Base-by-base conservation (phyloP, 306 rosid genomes). In the Vachellia pachyceras region DNA sequence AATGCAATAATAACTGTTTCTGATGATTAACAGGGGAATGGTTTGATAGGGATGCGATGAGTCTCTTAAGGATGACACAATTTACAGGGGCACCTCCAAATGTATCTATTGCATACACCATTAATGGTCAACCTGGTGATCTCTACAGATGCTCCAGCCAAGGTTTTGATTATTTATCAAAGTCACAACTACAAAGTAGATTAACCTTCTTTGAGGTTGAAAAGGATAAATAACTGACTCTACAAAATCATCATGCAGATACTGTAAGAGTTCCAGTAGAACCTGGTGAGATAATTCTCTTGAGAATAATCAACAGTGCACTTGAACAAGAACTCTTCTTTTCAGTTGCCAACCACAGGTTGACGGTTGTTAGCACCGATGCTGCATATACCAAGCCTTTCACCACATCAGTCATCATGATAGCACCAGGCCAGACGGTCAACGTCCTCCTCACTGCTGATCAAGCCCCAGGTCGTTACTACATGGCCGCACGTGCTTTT, bases 91-190 rank as follows among this genome's bases (percentile, higher is more conserved):
- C 86, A n/a, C 65, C 93, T 61, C 97, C 98, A 10, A 90, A 90
- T 75, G 84, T 75, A 22, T 95, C 99, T 46, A 85, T 88, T 80
- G 96, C 99, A 37, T 95, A 72, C 77, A 95, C 99, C 76, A 86
- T 95, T 0, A 95, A 95, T 49, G 97, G 94, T 73, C 96, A 93
- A 82, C 99, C 99, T 1, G 98, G 99, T 54, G 99, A 95, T 83
- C 88, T 93, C 54, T 93, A 91, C 52, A 50, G 86, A 46, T 95
- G 99, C 82, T 95, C 99, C 10, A 78, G 72, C 33, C 83, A 76
- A 95, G 99, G 98, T 95, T 77, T 63, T 79, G 39, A 72, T 40
- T 49, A 55, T 50, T 39, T 44, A 29, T 68, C 15, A 42, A 42
- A 69, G n/a, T 50, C 65, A 73, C 35, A 71, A 18, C 52, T 81